A percentile compares a stretch with the other conserved stretches of the same genome.
Evolutionary conservation across 1,139 yeast genomes (phyloP).

Genomic region (Kurtzmaniella quercitrusa): DNA sequence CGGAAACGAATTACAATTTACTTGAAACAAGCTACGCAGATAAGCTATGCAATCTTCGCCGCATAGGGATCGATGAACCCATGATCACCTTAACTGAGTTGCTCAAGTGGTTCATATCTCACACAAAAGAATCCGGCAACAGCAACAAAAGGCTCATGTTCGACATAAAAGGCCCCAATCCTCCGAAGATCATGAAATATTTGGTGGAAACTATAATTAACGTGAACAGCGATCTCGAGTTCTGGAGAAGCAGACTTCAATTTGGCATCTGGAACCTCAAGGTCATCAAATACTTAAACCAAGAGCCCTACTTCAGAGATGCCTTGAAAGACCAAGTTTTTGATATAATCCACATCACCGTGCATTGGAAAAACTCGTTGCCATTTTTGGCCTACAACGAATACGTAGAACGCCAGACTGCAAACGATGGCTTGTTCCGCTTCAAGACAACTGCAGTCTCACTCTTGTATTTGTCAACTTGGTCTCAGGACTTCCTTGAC

Average conservation of each 20-base stretch:
- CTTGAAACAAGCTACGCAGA: slow-evolving; percentile 34
- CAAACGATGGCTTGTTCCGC: slow-evolving; percentile 15
- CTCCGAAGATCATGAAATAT: slow-evolving; percentile 50
- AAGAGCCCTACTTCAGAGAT: slow-evolving; percentile 32
- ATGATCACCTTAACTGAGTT: slow-evolving; percentile 62
- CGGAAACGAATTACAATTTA: slow-evolving; percentile 36
- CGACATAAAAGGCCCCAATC: slow-evolving; percentile 75
- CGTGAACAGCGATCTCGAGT: slow-evolving; percentile 46
- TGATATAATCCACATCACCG: slow-evolving; percentile 35
- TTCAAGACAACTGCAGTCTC: slow-evolving; percentile 37
- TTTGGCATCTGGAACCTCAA: slow-evolving; percentile 81
- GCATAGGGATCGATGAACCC: slow-evolving; percentile 51
- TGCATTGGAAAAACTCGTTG: slow-evolving; percentile 31
- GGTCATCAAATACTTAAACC: slow-evolving; percentile 53
- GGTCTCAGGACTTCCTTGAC: slow-evolving; percentile 34
- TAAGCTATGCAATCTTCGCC: slow-evolving; percentile 47
- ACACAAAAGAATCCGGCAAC: slow-evolving; percentile 23
- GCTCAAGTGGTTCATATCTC: slow-evolving; percentile 50
- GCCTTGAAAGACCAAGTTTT: slow-evolving; percentile 20
- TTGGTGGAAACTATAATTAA: slow-evolving; percentile 47
- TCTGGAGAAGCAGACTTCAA: slow-evolving; percentile 66
- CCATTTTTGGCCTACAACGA: slow-evolving; percentile 34
- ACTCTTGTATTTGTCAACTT: slow-evolving; percentile 34
- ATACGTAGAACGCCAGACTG: slow-evolving; percentile 25
- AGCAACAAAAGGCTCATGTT: slow-evolving; percentile 47